Conservation (phyloP, 208 protist species). For the Hexamita inflata region DNA sequence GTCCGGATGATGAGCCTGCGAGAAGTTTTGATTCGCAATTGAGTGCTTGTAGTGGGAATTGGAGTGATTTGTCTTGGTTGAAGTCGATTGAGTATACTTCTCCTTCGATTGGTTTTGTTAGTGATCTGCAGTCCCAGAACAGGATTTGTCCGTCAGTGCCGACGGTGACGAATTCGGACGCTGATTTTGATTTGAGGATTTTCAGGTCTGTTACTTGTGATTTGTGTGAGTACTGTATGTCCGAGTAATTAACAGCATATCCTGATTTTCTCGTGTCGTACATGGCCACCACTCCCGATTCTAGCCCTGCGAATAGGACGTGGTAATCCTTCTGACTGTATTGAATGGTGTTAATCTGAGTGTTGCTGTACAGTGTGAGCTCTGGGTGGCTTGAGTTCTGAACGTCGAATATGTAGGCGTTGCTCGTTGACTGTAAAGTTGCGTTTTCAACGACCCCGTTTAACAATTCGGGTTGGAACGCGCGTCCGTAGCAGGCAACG, state of each 20-base stretch:
- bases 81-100: neutral
- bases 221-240: neutral
- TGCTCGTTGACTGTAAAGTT: neutral
- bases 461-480: neutral
- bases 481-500: neutral
- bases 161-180: neutral
- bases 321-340: slow-evolving; percentile 1
- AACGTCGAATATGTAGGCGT: slow-evolving; percentile 13
- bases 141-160: slow-evolving; percentile 1
- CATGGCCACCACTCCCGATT: neutral
- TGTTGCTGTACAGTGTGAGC: neutral
- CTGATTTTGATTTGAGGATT: slow-evolving; percentile 8
- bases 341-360: neutral
- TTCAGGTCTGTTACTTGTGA: neutral
- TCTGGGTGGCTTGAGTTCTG: neutral
- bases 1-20: neutral
- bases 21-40: neutral
- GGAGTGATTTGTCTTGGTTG: neutral
- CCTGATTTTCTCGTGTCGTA: neutral
- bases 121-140: slow-evolving; percentile 4
- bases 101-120: no score
- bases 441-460: neutral
- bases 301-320: slow-evolving; percentile 1
- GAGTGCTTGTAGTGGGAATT: neutral
- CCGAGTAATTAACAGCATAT: neutral